Evolutionary conservation across 176 grass and related monocot genomes (phyloP).

Genomic region (Eragrostis nindensis): DNA sequence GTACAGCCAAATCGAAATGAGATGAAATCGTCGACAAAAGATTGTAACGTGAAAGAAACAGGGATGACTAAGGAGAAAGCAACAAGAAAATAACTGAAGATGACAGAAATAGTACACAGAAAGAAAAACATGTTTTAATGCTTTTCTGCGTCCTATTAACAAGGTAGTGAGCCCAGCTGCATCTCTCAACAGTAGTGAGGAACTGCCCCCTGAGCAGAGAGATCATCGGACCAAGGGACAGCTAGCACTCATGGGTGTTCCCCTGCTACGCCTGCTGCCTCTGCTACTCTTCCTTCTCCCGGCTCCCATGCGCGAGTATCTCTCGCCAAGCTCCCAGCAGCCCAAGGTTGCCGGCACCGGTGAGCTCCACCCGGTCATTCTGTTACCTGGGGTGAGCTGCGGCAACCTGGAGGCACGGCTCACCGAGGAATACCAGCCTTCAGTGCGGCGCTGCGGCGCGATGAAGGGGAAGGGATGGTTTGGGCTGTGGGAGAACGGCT

Average conservation of each 20-base stretch:
- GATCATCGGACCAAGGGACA: too few relatives aligned
- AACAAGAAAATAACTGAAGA: too few relatives aligned
- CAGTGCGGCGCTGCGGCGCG: neutral
- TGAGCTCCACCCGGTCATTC: neutral
- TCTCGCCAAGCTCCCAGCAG: neutral
- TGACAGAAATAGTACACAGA: too few relatives aligned
- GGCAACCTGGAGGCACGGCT: neutral
- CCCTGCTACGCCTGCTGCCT: neutral
- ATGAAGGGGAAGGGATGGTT: constrained; percentile 26
- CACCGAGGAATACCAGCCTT: neutral
- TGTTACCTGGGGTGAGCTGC: neutral
- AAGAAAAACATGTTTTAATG: too few relatives aligned
- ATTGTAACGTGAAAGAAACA: too few relatives aligned
- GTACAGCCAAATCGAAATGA: too few relatives aligned
- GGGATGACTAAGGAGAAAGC: too few relatives aligned
- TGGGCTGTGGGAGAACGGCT: neutral
- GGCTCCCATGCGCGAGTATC: neutral
- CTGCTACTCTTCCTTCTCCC: neutral
- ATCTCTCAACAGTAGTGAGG: too few relatives aligned
- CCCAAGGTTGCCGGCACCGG: neutral
- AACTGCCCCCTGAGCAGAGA: too few relatives aligned
- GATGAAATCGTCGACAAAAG: too few relatives aligned
- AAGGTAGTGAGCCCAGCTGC: too few relatives aligned
- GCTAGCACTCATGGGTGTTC: neutral
- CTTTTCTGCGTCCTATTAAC: too few relatives aligned